These are phyloP conservation scores for Butyriboletus loyo DNA, from an alignment of 768 basidiomycete species.

Conservation along the genomic window DNA sequence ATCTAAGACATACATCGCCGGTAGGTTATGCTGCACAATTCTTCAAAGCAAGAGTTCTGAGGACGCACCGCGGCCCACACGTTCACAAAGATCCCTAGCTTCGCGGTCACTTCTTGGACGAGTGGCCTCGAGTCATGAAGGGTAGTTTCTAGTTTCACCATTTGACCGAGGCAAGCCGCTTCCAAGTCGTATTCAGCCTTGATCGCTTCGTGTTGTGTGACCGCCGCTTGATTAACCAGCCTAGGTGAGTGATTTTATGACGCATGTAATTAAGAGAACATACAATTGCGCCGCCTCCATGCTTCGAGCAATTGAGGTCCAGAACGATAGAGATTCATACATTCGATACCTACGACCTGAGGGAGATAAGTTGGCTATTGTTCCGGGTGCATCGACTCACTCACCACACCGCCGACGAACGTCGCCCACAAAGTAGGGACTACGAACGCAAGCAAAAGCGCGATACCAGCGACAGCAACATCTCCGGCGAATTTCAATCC, in stretches of 20 bases:
- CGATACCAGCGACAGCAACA: constrained; percentile 11
- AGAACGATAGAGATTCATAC: neutral
- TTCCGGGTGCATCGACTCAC: neutral
- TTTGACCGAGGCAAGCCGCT: constrained; percentile 12
- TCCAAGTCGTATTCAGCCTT: constrained; percentile 14
- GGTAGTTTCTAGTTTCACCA: constrained; percentile 11
- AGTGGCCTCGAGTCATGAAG: constrained; percentile 12
- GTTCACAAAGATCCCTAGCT: constrained; percentile 16
- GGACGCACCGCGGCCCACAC: constrained; percentile 21
- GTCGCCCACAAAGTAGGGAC: constrained; percentile 9
- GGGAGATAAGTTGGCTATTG: neutral
- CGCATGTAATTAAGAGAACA: neutral
- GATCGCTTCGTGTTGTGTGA: neutral
- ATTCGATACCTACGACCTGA: constrained; percentile 8
- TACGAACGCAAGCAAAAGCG: constrained; percentile 14
- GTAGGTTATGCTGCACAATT: neutral
- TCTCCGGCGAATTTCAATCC: constrained; percentile 16
- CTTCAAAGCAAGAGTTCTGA: too few relatives aligned
- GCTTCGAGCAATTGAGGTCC: constrained; percentile 8
- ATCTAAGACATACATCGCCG: constrained; percentile 6
- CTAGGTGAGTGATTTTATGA: neutral
- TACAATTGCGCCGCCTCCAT: constrained; percentile 4
- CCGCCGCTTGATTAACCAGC: constrained; percentile 6
- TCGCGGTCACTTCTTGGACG: constrained; percentile 17
- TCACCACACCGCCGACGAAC: constrained; percentile 4